phyloP scores from a whole-genome alignment of 1,284 basidiomycete genomes.

The Heterobasidion irregulare region DNA sequence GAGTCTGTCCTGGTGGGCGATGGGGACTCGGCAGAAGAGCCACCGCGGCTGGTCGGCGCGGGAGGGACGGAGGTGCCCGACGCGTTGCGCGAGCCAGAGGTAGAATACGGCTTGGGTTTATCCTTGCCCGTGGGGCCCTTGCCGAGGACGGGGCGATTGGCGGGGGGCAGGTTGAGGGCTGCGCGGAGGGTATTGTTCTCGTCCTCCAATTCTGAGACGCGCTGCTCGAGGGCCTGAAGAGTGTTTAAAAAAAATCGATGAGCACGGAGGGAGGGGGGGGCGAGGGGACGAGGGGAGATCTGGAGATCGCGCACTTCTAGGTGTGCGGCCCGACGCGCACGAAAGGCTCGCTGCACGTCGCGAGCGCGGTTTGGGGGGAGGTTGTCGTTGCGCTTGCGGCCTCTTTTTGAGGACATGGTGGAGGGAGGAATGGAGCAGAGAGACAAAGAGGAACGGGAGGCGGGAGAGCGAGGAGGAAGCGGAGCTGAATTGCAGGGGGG shows the following conservation, averaged over 20 bases:
- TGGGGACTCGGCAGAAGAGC: slow-evolving; percentile 23
- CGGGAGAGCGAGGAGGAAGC: slow-evolving; percentile 13
- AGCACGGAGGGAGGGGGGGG: background rate
- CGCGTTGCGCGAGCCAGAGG: slow-evolving; percentile 21
- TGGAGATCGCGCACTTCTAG: slow-evolving; percentile 50
- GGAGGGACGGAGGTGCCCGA: background rate
- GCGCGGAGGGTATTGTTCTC: slow-evolving; percentile 77
- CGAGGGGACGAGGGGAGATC: slow-evolving; percentile 6
- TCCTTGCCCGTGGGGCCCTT: slow-evolving; percentile 82
- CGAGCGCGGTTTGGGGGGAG: slow-evolving; percentile 87
- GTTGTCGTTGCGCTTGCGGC: slow-evolving; percentile 87
- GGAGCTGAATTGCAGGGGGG: slow-evolving; percentile 3
- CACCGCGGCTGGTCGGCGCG: slow-evolving; percentile 17
- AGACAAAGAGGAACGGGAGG: slow-evolving; percentile 12
- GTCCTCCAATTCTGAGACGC: slow-evolving; percentile 77
- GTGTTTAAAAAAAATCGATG: background rate
- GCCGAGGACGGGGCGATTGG: slow-evolving; percentile 60
- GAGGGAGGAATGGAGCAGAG: slow-evolving; percentile 12
- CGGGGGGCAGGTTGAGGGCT: slow-evolving; percentile 69
- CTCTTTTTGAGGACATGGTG: slow-evolving; percentile 76
- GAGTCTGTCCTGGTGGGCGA: slow-evolving; percentile 25
- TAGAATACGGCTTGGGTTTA: slow-evolving; percentile 40
- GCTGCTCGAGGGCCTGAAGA: slow-evolving; percentile 67
- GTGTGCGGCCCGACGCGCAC: slow-evolving; percentile 84
- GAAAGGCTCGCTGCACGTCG: slow-evolving; percentile 87